Evolutionary conservation across 495 filamentous ascomycete genomes (phyloP).

Genomic region (Jackrogersella multiformis): DNA sequence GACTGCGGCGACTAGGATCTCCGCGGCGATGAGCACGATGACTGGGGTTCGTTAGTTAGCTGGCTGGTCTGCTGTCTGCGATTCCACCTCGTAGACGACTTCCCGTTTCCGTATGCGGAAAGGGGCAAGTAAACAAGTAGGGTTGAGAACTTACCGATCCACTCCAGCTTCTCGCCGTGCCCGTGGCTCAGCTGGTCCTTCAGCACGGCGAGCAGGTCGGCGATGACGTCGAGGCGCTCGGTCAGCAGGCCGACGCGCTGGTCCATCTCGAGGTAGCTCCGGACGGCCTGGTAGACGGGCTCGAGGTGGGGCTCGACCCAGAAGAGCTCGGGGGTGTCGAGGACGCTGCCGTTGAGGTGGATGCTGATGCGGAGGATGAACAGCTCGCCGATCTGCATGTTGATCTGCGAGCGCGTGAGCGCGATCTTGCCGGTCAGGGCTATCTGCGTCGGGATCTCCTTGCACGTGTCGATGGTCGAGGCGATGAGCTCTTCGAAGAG

Average conservation of each 20-base stretch:
- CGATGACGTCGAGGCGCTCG: conserved; percentile 91
- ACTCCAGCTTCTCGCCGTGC: conserved; percentile 95
- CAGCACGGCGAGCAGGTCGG: conserved; percentile 89
- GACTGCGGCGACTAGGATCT: conserved; percentile 92
- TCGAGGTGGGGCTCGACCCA: conserved; percentile 98
- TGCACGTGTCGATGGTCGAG: conserved; percentile 87
- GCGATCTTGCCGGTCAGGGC: conserved; percentile 90
- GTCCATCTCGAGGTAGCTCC: conserved; percentile 97
- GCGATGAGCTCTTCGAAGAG: conserved; percentile 97
- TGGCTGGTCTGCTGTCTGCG: neutral
- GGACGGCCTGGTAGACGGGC: conserved; percentile 92
- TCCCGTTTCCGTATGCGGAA: neutral
- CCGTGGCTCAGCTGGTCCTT: conserved; percentile 96
- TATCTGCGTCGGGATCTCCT: conserved; percentile 88
- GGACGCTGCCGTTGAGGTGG: conserved; percentile 93
- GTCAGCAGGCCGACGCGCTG: conserved; percentile 91
- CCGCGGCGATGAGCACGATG: conserved; percentile 93
- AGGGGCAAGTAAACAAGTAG: conserved; percentile 39
- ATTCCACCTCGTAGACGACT: too few species aligned
- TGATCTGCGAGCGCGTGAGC: conserved; percentile 84
- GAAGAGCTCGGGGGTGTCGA: conserved; percentile 98
- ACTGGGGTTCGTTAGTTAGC: conserved; percentile 58
- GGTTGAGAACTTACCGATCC: conserved; percentile 75
- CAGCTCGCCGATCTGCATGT: conserved; percentile 98
- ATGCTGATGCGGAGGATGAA: conserved; percentile 98